These are phyloP conservation scores for Capsicum pubescens DNA, from an alignment of 257 asterid species.

Conservation along the genomic window DNA sequence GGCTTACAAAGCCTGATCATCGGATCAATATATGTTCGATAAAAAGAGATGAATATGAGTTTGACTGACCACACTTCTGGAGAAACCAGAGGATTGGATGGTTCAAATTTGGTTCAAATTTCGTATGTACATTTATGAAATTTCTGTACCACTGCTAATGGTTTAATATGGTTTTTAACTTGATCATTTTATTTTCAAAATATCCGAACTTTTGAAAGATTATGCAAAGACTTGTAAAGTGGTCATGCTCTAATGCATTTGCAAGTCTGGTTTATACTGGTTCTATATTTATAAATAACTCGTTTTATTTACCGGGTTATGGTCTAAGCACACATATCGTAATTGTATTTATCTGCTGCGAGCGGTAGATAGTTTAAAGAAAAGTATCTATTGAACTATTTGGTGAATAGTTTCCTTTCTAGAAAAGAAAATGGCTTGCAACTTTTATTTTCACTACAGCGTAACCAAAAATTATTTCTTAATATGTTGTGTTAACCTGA, in stretches of 20 bases:
- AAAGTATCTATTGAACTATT: not conserved
- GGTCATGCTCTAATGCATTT: slow-evolving; percentile 10
- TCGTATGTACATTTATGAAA: not conserved
- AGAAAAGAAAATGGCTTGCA: not conserved
- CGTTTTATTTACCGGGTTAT: not conserved
- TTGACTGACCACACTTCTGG: not conserved
- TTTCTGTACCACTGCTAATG: not conserved
- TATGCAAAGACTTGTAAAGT: not conserved
- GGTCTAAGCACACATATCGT: not conserved
- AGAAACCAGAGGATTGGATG: slow-evolving; percentile 21
- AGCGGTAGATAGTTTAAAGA: not conserved
- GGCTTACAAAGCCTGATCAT: not conserved
- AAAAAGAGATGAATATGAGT: not conserved
- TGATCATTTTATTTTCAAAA: not conserved
- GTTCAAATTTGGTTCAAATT: not conserved
- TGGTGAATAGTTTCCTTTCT: not conserved
- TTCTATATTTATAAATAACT: not conserved
- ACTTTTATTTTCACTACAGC: not conserved
- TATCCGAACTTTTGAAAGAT: slow-evolving; percentile 17
- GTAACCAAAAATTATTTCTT: not conserved
- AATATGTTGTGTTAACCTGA: not conserved
- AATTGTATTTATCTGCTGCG: not conserved
- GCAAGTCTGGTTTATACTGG: not conserved
- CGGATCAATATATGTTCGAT: not conserved
- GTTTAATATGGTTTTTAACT: not conserved